Base-by-base conservation (phyloP, 371 early-diverging fungal species). In the Syncephalastrum monosporum region DNA sequence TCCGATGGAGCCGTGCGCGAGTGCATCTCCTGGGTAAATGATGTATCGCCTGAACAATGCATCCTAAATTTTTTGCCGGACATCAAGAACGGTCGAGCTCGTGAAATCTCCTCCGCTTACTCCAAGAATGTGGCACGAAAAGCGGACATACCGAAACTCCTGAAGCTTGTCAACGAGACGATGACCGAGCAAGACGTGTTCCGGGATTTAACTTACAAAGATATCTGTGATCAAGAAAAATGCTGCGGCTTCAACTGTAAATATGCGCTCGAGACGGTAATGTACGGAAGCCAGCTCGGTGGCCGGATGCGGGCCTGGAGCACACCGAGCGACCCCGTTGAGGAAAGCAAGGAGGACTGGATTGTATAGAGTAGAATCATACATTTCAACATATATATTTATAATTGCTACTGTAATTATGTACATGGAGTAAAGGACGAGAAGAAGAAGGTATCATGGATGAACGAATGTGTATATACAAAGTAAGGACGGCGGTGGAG, bases 121-220 rank as follows among this genome's bases (percentile, higher is more conserved):
- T 33, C 50, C 23, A 66, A 66, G 42, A 62, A 57, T 19, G 59
- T 59, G 8, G 46, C 55, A 7, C 55, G 67, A 19, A 47, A 53
- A 25, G 52, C 55, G 4, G 62, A 67, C 50, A 45, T 67, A 12
- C 33, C 17, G 14, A 57, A 53, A 41, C 45, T 67, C 16, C 19
- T 55, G 27, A 46, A 50, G 23, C 62, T 67, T 55, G 19, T 67
- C 15, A 42, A 48, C 25, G 15, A 50, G 33, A 50, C 55, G 2
- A 16, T 67, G 27, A 38, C 55, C 12, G 67, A 67, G 17, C 47
- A 55, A 56, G 56, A 58, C 27, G 48, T 47, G 15, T 55, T 59
- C 25, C 29, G 59, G 19, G 15, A 47, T 42, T 25, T 47, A 25
- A 42, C 41, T 16, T 61, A 61, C 42, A 56, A 52, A 21, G n/a